Conservation (phyloP, 495 filamentous ascomycete genomes). For the Talaromyces wortmannii region DNA sequence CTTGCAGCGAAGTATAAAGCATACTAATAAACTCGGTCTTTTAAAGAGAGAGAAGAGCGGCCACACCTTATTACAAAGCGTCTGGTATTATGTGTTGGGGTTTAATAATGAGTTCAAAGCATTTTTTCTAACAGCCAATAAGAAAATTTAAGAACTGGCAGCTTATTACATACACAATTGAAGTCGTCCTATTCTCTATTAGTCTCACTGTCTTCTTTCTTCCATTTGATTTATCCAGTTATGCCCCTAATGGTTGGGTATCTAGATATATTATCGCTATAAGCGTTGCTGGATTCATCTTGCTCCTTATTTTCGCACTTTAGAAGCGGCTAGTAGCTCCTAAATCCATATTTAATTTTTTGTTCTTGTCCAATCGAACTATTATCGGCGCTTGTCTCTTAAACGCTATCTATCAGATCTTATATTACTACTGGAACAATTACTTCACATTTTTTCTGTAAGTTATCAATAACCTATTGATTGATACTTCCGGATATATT, state of each 20-base stretch:
- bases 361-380: slow-evolving; percentile 55
- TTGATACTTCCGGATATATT: slow-evolving; percentile 45
- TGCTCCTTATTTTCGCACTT: slow-evolving; percentile 47
- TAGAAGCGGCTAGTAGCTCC: slow-evolving; percentile 50
- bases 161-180: slow-evolving; percentile 35
- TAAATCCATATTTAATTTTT: slow-evolving; percentile 48
- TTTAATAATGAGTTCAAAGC: slow-evolving; percentile 21
- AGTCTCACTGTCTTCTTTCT: slow-evolving; percentile 50
- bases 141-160: no score
- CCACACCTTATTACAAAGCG: slow-evolving; percentile 8
- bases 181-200: slow-evolving; percentile 46
- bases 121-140: no score
- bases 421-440: slow-evolving; percentile 43
- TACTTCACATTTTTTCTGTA: slow-evolving; percentile 60
- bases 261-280: slow-evolving; percentile 40
- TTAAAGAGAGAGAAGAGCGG: slow-evolving; percentile 18
- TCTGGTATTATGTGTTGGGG: slow-evolving; percentile 14
- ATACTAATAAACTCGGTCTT: slow-evolving; percentile 39
- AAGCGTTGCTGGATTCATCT: slow-evolving; percentile 40
- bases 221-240: slow-evolving; percentile 39
- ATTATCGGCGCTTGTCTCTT: slow-evolving; percentile 56
- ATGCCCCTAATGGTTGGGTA: slow-evolving; percentile 28
- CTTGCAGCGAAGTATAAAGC: slow-evolving; percentile 41
- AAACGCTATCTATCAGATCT: slow-evolving; percentile 42
- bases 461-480: slow-evolving; percentile 50